A percentile compares a stretch with the other conserved stretches of the same genome.
Conservation (phyloP, 176 grass and related monocot genomes). For the Raddia guianensis region DNA sequence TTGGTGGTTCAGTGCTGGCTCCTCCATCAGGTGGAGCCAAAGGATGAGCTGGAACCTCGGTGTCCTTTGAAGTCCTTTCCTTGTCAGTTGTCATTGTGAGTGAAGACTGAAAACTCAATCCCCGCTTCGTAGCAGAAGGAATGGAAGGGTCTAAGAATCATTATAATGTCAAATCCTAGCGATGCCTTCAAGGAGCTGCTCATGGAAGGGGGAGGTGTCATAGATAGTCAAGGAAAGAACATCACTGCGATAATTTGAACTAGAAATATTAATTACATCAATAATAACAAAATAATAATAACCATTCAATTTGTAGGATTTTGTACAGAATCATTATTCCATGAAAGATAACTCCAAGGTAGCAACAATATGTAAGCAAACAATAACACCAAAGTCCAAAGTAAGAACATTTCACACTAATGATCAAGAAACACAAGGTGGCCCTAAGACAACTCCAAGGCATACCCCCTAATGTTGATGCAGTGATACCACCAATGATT, state of each 20-base stretch:
- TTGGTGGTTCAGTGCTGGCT: conserved; percentile 35
- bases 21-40: conserved; percentile 37
- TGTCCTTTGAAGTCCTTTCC: conserved; percentile 32
- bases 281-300: neutral
- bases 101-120: conserved; percentile 43
- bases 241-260: conserved; percentile 10
- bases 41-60: conserved; percentile 40
- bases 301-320: neutral
- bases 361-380: neutral
- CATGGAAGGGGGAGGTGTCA: conserved; percentile 20
- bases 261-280: neutral
- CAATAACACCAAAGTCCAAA: neutral
- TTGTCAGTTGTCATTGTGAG: conserved; percentile 45
- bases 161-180: conserved; percentile 37
- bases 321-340: conserved; percentile 7
- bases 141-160: conserved; percentile 35
- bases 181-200: conserved; percentile 21
- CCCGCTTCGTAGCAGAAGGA: conserved; percentile 33
- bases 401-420: neutral
- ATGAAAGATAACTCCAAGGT: neutral
- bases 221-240: conserved; percentile 35
- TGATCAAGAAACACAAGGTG: neutral
- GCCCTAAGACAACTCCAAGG: neutral
- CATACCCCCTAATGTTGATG: neutral
- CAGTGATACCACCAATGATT: neutral